Base-by-base conservation (phyloP, 1,284 basidiomycete species). In the Cystobasidiaceae sp. region DNA sequence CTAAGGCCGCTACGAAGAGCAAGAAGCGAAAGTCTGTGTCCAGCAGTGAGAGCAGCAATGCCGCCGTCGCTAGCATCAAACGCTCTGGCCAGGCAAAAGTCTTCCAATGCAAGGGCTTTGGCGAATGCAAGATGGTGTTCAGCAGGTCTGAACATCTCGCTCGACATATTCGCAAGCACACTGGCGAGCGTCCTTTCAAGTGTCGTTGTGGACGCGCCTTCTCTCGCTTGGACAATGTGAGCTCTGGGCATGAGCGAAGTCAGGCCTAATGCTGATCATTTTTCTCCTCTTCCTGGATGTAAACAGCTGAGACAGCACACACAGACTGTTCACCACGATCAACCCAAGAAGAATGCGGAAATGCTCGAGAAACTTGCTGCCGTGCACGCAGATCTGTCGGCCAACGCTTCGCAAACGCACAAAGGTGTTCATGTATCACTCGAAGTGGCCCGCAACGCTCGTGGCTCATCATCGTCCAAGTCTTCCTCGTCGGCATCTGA, bases 161-260 rank as follows among this genome's bases (percentile, higher is more conserved):
- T n/a, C 44, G 63, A 1, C 63, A 66, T 32, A 32, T 66, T 19
- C 44, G 63, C 13, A 63, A 63, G 43, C 60, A 63, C 37, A 63
- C 60, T n/a, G 60, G 60, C 46, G 34, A 55, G 55, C 27, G 21
- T 5, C 93, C 93, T 4, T 97, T 97, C 78, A 63, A 85, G 50
- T 97, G 93, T 76, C 93, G 97, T 75, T 97, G 93, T 79, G 85
- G 86, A 28, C 94, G 96, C 76, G 87, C 93, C 67, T 97, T 97
- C 75, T 94, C 91, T 17, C 86, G 93, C 23, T 86, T 97, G 74
- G 93, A 97, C 80, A 97, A 97, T 75, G 83, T 64, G 33, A 45
- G 61, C n/a, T n/a, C n/a, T n/a, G n/a, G n/a, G n/a, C n/a, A n/a
- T n/a, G n/a, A n/a, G n/a, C n/a, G n/a, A n/a, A n/a, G n/a, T n/a